phyloP scores from a whole-genome alignment of 495 filamentous ascomycete species.

The Melanomma pulvis-pyrius region DNA sequence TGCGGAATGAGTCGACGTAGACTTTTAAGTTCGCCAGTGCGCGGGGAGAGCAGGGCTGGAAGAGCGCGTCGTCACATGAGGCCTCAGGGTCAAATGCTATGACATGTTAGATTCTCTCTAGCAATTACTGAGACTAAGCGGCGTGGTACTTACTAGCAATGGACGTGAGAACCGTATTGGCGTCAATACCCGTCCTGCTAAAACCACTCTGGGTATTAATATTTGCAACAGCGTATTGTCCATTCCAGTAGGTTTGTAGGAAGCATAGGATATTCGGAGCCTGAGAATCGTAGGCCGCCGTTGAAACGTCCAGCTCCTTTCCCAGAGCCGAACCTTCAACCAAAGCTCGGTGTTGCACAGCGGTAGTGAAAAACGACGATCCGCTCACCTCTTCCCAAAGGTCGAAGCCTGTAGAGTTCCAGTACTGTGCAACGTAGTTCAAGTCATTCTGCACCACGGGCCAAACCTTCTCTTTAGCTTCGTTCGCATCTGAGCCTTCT shows the following conservation, averaged over 20 bases:
- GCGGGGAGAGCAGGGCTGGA: slow-evolving; percentile 67
- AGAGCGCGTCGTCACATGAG: slow-evolving; percentile 58
- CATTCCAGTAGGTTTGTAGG: slow-evolving; percentile 65
- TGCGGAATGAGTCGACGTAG: slow-evolving; percentile 65
- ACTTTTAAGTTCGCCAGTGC: slow-evolving; percentile 68
- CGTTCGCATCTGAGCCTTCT: slow-evolving; percentile 47
- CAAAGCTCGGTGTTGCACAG: slow-evolving; percentile 56
- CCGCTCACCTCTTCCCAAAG: slow-evolving; percentile 73
- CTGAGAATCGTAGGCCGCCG: slow-evolving; percentile 54
- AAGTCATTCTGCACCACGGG: slow-evolving; percentile 70
- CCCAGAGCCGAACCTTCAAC: slow-evolving; percentile 65
- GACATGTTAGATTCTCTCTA: background rate
- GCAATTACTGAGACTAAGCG: background rate
- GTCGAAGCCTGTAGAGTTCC: slow-evolving; percentile 70
- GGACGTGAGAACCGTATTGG: slow-evolving; percentile 63
- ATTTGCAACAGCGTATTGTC: slow-evolving; percentile 60
- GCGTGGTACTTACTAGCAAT: slow-evolving; percentile 53
- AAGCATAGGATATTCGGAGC: slow-evolving; percentile 65
- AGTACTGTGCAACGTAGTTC: slow-evolving; percentile 69
- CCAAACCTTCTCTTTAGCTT: slow-evolving; percentile 53
- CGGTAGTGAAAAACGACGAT: slow-evolving; percentile 62
- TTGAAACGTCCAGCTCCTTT: slow-evolving; percentile 48
- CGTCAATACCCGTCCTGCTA: slow-evolving; percentile 60
- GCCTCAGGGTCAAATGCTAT: slow-evolving; percentile 60
- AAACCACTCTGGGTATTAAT: slow-evolving; percentile 45